phyloP scores from a whole-genome alignment of 331 rosid genomes.

The Quercus lobata region DNA sequence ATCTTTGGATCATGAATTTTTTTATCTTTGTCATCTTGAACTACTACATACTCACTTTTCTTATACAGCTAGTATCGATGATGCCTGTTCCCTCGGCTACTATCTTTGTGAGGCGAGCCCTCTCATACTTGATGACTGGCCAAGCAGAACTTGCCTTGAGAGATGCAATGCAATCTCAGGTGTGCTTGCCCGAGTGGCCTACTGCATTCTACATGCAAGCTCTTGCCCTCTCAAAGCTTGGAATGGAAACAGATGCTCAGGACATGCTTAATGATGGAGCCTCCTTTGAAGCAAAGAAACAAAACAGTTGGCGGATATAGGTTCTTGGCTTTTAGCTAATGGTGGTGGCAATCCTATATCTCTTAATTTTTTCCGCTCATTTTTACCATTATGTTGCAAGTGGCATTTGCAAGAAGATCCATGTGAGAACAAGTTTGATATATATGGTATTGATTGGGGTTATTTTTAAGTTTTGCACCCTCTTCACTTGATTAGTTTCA shows the following conservation, averaged over 20 bases:
- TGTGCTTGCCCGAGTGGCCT: constrained; percentile 97
- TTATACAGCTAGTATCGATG: constrained; percentile 69
- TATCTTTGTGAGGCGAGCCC: constrained; percentile 80
- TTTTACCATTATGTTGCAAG: neutral
- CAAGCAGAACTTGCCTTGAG: constrained; percentile 84
- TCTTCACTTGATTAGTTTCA: neutral
- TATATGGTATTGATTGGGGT: neutral
- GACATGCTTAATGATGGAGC: constrained; percentile 96
- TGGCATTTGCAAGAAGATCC: neutral
- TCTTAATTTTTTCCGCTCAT: neutral
- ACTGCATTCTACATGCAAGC: constrained; percentile 95
- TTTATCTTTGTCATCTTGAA: neutral
- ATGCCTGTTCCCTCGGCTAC: constrained; percentile 84
- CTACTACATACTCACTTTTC: neutral
- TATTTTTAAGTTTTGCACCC: neutral
- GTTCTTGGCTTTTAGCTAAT: neutral
- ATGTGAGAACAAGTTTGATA: neutral
- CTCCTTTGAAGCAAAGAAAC: constrained; percentile 47
- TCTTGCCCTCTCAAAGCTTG: constrained; percentile 88
- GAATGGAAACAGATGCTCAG: constrained; percentile 94
- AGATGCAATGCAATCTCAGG: constrained; percentile 97
- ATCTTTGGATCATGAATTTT: neutral
- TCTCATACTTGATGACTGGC: constrained; percentile 80
- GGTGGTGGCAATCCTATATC: neutral
- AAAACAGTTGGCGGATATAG: constrained; percentile 46